These are phyloP conservation scores for Termitomyces sp. DNA, from an alignment of 1,284 basidiomycete genomes.

Conservation along the genomic window DNA sequence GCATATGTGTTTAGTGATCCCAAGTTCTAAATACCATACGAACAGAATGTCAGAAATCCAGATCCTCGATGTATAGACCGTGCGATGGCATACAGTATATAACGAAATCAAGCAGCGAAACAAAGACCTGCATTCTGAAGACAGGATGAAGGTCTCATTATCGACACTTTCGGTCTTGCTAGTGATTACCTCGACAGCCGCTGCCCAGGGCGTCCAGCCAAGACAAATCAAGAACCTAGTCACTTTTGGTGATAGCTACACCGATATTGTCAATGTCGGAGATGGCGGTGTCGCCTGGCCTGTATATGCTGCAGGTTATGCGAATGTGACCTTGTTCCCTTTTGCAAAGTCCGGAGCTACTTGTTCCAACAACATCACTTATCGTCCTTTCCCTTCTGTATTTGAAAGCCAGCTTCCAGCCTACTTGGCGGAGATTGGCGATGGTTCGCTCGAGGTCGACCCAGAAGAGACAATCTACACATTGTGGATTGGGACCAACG, in stretches of 20 bases:
- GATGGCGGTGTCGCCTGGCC: slow-evolving; percentile 30
- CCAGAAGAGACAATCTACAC: slow-evolving; percentile 33
- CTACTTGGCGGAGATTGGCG: slow-evolving; percentile 24
- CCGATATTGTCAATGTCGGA: slow-evolving; percentile 26
- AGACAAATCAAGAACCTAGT: slow-evolving; percentile 32
- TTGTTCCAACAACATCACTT: slow-evolving; percentile 37
- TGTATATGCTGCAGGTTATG: slow-evolving; percentile 31
- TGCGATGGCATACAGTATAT: background rate
- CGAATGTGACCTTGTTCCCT: slow-evolving; percentile 27
- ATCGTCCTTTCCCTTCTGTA: slow-evolving; percentile 30
- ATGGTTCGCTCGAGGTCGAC: slow-evolving; percentile 23
- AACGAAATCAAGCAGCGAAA: background rate
- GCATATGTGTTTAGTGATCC: background rate
- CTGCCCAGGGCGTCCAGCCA: slow-evolving; percentile 7
- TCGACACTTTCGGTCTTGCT: background rate
- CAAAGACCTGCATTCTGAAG: background rate
- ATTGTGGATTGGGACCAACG: slow-evolving; percentile 40
- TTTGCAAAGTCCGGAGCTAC: slow-evolving; percentile 36
- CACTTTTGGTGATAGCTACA: slow-evolving; percentile 39
- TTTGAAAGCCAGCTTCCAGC: slow-evolving; percentile 33
- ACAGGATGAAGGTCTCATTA: background rate
- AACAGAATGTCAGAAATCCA: background rate
- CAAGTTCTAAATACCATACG: background rate
- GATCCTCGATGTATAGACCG: background rate
- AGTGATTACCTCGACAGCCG: background rate